A percentile compares a stretch with the other conserved stretches of the same genome.
phyloP scores from a whole-genome alignment of 768 basidiomycete genomes.

The Tubosaeta sp. region DNA sequence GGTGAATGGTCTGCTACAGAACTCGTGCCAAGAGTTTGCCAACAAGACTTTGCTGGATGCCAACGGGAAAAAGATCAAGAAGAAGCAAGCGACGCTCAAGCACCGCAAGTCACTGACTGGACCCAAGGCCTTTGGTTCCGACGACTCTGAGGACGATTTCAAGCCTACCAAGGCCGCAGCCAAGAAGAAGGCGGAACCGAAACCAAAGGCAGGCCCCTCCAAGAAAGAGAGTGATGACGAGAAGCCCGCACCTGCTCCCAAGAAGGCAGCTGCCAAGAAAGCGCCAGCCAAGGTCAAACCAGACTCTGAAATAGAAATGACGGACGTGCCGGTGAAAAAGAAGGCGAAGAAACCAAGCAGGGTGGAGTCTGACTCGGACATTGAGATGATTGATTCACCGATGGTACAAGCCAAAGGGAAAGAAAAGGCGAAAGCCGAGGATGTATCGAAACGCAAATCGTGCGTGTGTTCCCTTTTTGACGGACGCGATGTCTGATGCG shows the following conservation, averaged over 20 bases:
- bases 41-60: slow-evolving; percentile 43
- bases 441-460: slow-evolving; percentile 65
- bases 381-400: slow-evolving; percentile 26
- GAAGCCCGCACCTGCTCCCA: slow-evolving; percentile 23
- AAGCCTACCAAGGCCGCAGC: slow-evolving; percentile 46
- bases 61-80: slow-evolving; percentile 51
- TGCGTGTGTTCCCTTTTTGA: slow-evolving; percentile 24
- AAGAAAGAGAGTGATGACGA: slow-evolving; percentile 43
- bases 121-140: slow-evolving; percentile 34
- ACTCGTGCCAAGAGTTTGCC: slow-evolving; percentile 40
- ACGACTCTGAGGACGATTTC: slow-evolving; percentile 52
- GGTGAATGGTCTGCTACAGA: slow-evolving; percentile 26
- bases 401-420: slow-evolving; percentile 36
- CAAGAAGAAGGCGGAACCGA: slow-evolving; percentile 34
- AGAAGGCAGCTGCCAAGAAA: slow-evolving; percentile 32
- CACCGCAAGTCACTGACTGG: slow-evolving; percentile 48
- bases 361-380: slow-evolving; percentile 38
- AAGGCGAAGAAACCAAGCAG: slow-evolving; percentile 23
- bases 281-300: slow-evolving; percentile 32
- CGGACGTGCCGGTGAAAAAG: slow-evolving; percentile 21
- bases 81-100: slow-evolving; percentile 52
- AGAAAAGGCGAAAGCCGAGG: slow-evolving; percentile 39
- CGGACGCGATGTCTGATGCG: slow-evolving; percentile 7
- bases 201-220: slow-evolving; percentile 36
- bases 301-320: slow-evolving; percentile 38